Evolutionary conservation across 2,329 filamentous ascomycete genomes (phyloP), one percentile per base, ranked within the genome.

Genomic region (Zalaria obscura): DNA sequence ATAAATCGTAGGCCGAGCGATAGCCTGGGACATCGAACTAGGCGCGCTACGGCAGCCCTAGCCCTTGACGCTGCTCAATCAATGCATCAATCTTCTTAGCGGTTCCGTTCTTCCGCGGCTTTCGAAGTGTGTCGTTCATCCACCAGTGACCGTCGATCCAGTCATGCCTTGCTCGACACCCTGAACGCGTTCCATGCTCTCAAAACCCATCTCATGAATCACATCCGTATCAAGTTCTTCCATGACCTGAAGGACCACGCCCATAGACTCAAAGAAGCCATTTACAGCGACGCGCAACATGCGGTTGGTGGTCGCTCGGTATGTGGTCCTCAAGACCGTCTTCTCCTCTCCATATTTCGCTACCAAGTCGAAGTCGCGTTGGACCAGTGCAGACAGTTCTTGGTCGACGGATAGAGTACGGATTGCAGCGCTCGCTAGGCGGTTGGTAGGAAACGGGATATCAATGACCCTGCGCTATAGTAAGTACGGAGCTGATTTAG

Each of bases 231-330:
- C 89, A 52, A 96, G 63, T 58, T 93, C 82, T 60, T 84, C 78
- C 83, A 95, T 94, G 10, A 93, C 83, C 41, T 87, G 83, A 35
- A 95, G 61, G 1, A 95, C 80, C 4, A 95, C 76, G 40, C 78
- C 76, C 42, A 95, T 61, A 51, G 82, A 93, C 54, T 96, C 89
- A 71, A 96, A 87, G 62, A 95, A 95, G 6, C 87, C 86, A 64
- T 96, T 96, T 43, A 95, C 88, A 3, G 89, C 84, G 2, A 98
- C 91, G 36, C 91, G 80, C 44, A 98, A 72, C 89, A 96, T 96
- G 51, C 91, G 80, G 58, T 95, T 94, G 18, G 91, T 96, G 0
- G 86, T 86, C 1, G 91, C 91, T 41, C 72, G 74, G 64, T 96
- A 96, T 45, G 81, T 73, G 6, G 84, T 81, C 45, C 73, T 70